phyloP scores from a whole-genome alignment of 495 filamentous ascomycete genomes.

The Tetracladium setigerum region DNA sequence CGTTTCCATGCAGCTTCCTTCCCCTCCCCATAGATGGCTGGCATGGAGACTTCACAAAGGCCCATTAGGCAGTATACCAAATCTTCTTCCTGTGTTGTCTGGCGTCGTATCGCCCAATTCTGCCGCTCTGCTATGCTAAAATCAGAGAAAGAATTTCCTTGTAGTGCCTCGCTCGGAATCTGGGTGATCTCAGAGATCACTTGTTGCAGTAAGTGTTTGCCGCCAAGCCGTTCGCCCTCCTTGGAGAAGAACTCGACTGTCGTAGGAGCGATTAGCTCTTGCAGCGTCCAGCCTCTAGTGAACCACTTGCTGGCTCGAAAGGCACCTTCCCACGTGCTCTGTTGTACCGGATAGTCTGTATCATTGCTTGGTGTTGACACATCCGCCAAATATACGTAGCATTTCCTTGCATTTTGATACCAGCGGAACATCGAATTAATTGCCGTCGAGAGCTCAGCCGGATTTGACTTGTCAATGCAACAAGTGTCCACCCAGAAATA shows the following conservation, averaged over 20 bases:
- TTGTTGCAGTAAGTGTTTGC: neutral
- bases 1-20: slow-evolving; percentile 18
- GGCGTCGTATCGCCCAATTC: slow-evolving; percentile 7
- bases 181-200: neutral
- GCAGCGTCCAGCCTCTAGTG: too few relatives aligned
- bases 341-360: neutral
- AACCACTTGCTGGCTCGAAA: slow-evolving; percentile 1
- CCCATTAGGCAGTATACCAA: slow-evolving; percentile 17
- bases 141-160: neutral
- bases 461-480: slow-evolving; percentile 14
- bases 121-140: slow-evolving; percentile 8
- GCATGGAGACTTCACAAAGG: slow-evolving; percentile 27
- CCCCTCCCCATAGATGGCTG: slow-evolving; percentile 16
- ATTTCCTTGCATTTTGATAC: slow-evolving; percentile 10
- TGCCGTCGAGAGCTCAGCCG: slow-evolving; percentile 22
- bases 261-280: slow-evolving; percentile 1
- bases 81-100: slow-evolving; percentile 9
- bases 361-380: slow-evolving; percentile 1
- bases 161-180: neutral
- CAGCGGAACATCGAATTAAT: slow-evolving; percentile 36
- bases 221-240: neutral
- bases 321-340: neutral
- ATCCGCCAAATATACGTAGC: slow-evolving; percentile 12
- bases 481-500: too few relatives aligned
- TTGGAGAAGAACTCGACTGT: slow-evolving; percentile 1